Percentiles rank a stretch among this genome's conserved stretches.
These are phyloP conservation scores for Atractiella rhizophila DNA, from an alignment of 768 basidiomycete species.

Conservation along the genomic window DNA sequence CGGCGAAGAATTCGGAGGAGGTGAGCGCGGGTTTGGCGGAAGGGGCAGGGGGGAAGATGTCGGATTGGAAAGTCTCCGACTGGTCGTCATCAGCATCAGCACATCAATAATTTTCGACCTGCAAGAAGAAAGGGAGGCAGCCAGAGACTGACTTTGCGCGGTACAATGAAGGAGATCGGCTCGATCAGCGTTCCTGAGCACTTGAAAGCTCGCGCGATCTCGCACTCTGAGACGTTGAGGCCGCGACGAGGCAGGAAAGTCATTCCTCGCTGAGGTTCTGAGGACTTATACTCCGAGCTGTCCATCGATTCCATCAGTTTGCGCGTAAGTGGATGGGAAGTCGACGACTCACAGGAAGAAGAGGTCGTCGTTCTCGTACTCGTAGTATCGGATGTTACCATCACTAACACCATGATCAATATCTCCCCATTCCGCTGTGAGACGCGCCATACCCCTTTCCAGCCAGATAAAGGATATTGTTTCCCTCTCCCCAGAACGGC, in stretches of 20 bases:
- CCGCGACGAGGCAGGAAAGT: slow-evolving; percentile 84
- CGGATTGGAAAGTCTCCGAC: slow-evolving; percentile 89
- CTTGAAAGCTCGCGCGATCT: slow-evolving; percentile 88
- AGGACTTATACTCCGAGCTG: slow-evolving; percentile 60
- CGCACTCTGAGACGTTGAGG: slow-evolving; percentile 67
- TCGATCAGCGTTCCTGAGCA: slow-evolving; percentile 36
- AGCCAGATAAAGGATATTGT: slow-evolving; percentile 35
- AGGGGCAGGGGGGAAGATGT: slow-evolving; percentile 81
- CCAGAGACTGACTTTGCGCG: slow-evolving; percentile 43
- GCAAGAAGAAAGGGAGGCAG: not conserved
- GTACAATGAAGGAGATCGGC: slow-evolving; percentile 83
- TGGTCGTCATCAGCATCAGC: slow-evolving; percentile 19
- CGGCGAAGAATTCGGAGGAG: slow-evolving; percentile 61
- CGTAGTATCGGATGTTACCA: slow-evolving; percentile 89
- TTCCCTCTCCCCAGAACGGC: slow-evolving; percentile 94
- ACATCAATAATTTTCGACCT: slow-evolving; percentile 1
- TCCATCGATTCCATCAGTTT: slow-evolving; percentile 10
- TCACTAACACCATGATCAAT: slow-evolving; percentile 31
- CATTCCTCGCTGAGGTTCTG: slow-evolving; percentile 87
- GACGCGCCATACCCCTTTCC: slow-evolving; percentile 47
- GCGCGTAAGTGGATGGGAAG: not conserved
- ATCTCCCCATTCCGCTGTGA: not conserved
- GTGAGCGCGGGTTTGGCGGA: slow-evolving; percentile 53
- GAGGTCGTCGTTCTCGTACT: slow-evolving; percentile 67
- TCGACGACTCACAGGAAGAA: slow-evolving; percentile 23